Conservation (phyloP, 805 yeast species). For the Grigorovia yakushimaensis region DNA sequence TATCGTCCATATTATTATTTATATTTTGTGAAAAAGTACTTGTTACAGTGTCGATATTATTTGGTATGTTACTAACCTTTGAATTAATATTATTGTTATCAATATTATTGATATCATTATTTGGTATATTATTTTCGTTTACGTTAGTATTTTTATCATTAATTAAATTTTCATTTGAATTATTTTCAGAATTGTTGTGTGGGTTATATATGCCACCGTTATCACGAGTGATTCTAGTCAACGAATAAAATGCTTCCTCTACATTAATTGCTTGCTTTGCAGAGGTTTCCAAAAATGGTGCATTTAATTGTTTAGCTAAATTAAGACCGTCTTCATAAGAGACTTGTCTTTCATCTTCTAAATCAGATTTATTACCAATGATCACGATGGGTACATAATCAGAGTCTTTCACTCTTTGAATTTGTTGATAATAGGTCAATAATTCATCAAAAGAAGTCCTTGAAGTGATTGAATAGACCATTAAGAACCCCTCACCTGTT, state of each 20-base stretch:
- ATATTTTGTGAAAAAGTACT: background rate
- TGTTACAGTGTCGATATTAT: background rate
- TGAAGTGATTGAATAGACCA: slow-evolving; percentile 84
- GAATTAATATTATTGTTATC: background rate
- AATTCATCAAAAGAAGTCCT: slow-evolving; percentile 79
- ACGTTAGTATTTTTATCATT: background rate
- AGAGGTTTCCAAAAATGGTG: slow-evolving; percentile 81
- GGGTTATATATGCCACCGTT: slow-evolving; percentile 26
- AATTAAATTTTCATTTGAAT: background rate
- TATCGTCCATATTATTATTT: background rate
- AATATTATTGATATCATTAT: background rate
- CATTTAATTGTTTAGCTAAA: slow-evolving; percentile 54
- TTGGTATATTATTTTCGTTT: background rate
- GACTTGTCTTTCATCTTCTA: slow-evolving; percentile 68
- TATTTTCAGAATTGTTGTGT: slow-evolving; percentile 3
- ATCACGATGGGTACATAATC: slow-evolving; percentile 68
- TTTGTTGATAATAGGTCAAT: slow-evolving; percentile 68
- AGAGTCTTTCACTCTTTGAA: slow-evolving; percentile 65
- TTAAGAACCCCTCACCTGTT: slow-evolving; percentile 87
- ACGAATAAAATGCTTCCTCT: slow-evolving; percentile 67
- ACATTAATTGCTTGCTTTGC: slow-evolving; percentile 90
- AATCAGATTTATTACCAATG: slow-evolving; percentile 74
- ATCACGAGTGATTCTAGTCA: slow-evolving; percentile 49
- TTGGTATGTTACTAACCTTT: background rate
- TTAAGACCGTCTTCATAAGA: slow-evolving; percentile 52